A percentile compares a stretch with the other conserved stretches of the same genome.
These are phyloP conservation scores for Cystoderma amianthinum DNA, from an alignment of 768 basidiomycete species.

Conservation along the genomic window DNA sequence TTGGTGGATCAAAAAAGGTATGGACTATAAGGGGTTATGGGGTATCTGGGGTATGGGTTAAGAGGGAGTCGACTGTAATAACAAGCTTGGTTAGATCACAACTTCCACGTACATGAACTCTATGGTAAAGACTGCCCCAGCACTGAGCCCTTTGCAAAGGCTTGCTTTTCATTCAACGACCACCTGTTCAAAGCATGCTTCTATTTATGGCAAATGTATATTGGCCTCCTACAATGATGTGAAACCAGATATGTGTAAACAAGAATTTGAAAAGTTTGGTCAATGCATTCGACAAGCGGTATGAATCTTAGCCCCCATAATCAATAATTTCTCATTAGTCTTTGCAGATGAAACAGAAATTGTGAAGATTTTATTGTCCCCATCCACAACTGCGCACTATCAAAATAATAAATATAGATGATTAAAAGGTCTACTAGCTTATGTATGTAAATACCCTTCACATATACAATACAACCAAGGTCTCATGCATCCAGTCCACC, in stretches of 20 bases:
- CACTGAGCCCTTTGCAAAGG: conserved; percentile 44
- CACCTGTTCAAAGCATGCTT: conserved; percentile 67
- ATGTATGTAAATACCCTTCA: conserved; percentile 1
- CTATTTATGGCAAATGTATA: conserved; percentile 86
- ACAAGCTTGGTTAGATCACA: too few species aligned
- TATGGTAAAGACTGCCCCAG: conserved; percentile 10
- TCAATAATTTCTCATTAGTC: conserved; percentile 1
- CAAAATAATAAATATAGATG: too few species aligned
- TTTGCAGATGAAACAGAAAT: conserved; percentile 26
- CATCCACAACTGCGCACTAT: not conserved
- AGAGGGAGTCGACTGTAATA: too few species aligned
- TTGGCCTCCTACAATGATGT: conserved; percentile 79
- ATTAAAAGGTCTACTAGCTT: not conserved
- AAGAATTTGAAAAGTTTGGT: conserved; percentile 81
- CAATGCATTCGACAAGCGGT: conserved; percentile 78
- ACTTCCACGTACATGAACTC: not conserved
- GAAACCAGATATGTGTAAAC: conserved; percentile 73
- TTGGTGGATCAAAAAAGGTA: too few species aligned
- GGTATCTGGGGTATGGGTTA: too few species aligned
- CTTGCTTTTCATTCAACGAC: conserved; percentile 67
- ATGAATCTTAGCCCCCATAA: conserved; percentile 17
- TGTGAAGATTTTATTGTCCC: conserved; percentile 14
- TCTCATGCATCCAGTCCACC: conserved; percentile 14
- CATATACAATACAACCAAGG: conserved; percentile 16
- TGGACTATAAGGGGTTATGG: too few species aligned